A percentile compares a stretch with the other conserved stretches of the same genome.
Evolutionary conservation across 179 eudicot genomes (phyloP).

Genomic region (Spergularia azorica): DNA sequence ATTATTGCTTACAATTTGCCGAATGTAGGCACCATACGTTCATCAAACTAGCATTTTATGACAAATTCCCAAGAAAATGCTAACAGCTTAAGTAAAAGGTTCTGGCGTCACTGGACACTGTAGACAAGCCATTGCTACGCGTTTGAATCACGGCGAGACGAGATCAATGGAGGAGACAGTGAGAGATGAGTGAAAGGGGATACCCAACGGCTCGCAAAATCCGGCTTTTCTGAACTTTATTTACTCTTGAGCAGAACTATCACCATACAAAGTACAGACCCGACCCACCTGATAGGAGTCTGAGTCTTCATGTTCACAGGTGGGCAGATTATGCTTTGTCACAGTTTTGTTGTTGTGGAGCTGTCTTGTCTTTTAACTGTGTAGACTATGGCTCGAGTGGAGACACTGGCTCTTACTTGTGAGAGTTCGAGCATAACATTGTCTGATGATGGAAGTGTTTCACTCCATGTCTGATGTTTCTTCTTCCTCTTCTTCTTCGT

Average conservation of each 20-base stretch:
- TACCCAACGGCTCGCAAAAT: neutral
- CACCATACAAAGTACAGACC: neutral
- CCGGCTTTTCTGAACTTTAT: neutral
- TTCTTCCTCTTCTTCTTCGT: slow-evolving; percentile 63
- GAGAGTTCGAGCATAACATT: neutral
- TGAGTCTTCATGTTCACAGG: slow-evolving; percentile 10
- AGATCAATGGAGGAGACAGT: neutral
- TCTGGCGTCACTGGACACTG: neutral
- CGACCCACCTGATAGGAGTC: neutral
- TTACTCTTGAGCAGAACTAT: neutral
- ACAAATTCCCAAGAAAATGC: neutral
- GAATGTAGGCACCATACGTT: neutral
- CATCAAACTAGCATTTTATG: slow-evolving; percentile 5
- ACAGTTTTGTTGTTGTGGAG: slow-evolving; percentile 13
- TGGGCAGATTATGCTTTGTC: neutral
- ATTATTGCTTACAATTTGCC: neutral
- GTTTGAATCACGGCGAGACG: neutral
- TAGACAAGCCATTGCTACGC: slow-evolving; percentile 5
- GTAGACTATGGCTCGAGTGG: neutral
- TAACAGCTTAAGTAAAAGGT: neutral
- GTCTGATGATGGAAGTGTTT: slow-evolving; percentile 1
- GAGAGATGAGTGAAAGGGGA: neutral
- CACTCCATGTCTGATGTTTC: slow-evolving; percentile 80
- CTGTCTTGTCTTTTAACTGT: neutral
- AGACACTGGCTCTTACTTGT: neutral